Percentiles rank a stretch among this genome's conserved stretches.
Evolutionary conservation across 78 protist species (phyloP).

Genomic region (Anaeramoeba flamelloides): DNA sequence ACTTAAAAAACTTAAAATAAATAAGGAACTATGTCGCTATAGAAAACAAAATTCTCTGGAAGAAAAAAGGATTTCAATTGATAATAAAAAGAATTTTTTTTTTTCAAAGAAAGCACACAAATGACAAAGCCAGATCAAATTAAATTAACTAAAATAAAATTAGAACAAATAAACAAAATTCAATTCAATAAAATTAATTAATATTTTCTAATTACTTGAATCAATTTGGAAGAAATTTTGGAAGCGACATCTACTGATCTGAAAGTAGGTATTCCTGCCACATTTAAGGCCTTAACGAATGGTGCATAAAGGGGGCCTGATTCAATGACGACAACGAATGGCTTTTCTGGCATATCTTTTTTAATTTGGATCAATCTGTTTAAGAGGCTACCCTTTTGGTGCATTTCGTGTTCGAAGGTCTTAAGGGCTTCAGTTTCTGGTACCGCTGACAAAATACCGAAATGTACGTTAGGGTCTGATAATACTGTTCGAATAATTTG

Average conservation of each 20-base stretch:
- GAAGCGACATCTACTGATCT: neutral
- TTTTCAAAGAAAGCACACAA: too few species aligned
- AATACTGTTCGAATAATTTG: neutral
- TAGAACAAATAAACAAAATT: too few species aligned
- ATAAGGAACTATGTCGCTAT: too few species aligned
- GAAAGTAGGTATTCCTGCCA: neutral
- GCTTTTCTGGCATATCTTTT: neutral
- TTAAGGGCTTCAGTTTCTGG: neutral
- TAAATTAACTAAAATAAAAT: too few species aligned
- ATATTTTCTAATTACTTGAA: neutral
- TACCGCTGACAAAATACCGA: neutral
- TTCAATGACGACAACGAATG: neutral
- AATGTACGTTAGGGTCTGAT: neutral
- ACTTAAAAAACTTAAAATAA: too few species aligned
- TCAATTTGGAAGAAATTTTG: neutral
- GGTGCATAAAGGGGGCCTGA: neutral
- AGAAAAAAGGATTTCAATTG: too few species aligned
- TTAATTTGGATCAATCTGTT: neutral
- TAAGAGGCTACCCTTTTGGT: neutral
- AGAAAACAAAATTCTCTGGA: too few species aligned
- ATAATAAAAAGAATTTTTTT: too few species aligned
- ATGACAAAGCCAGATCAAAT: too few species aligned
- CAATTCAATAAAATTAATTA: too few species aligned
- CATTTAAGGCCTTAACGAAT: neutral
- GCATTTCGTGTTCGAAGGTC: neutral